A percentile compares a stretch with the other conserved stretches of the same genome.
Conservation (phyloP, 148 eudicot species). For the Rheum nobile region DNA sequence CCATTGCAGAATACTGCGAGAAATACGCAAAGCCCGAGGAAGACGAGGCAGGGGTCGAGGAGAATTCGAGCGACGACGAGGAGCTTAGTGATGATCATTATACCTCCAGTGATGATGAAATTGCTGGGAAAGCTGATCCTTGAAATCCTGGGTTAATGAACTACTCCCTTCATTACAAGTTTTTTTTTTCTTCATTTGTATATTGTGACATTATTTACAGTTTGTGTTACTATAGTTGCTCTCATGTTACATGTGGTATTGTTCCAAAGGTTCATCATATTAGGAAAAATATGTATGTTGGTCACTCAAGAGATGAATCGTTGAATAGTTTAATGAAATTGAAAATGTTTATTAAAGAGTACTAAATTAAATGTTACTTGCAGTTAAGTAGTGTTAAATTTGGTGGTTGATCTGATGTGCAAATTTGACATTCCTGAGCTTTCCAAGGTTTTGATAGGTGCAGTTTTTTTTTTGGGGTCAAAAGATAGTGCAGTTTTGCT, state of each 20-base stretch:
- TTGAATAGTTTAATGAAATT: not conserved
- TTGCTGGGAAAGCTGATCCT: conserved; percentile 60
- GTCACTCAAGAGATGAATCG: not conserved
- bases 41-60: conserved; percentile 32
- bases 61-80: conserved; percentile 64
- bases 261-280: not conserved
- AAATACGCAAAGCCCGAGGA: conserved; percentile 74
- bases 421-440: not conserved
- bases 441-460: not conserved
- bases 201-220: not conserved
- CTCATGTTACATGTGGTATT: not conserved
- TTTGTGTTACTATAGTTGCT: not conserved
- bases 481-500: not conserved
- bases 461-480: no score
- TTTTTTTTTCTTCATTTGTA: not conserved
- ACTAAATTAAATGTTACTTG: not conserved
- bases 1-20: conserved; percentile 54
- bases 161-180: not conserved
- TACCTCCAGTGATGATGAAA: conserved; percentile 51
- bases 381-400: no score
- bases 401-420: not conserved
- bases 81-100: conserved; percentile 64
- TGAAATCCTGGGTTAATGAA: conserved; percentile 2
- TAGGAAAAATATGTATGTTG: not conserved
- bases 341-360: not conserved